Evolutionary conservation across 2,329 filamentous ascomycete genomes (phyloP).

Genomic region (Ustilaginoidea virens): DNA sequence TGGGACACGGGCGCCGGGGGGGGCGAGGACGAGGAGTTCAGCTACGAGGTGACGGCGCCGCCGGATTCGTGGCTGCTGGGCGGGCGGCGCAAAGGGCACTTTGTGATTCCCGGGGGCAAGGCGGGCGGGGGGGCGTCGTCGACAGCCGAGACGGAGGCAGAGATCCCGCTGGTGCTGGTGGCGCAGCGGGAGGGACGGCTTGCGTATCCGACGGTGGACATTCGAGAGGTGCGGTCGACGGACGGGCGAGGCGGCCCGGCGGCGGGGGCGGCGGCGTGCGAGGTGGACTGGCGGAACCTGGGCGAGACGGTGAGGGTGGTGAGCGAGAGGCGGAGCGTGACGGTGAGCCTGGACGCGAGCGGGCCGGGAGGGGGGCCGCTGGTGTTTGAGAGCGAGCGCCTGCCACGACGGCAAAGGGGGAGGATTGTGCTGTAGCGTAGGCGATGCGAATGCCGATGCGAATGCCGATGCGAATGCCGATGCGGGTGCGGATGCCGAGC

Average conservation of each 20-base stretch:
- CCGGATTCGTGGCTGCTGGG: conserved; percentile 73
- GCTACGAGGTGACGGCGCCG: conserved; percentile 65
- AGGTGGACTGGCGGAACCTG: conserved; percentile 67
- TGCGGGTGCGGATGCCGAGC: too few relatives aligned
- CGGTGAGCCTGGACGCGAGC: conserved; percentile 54
- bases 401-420: conserved; percentile 16
- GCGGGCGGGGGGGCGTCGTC: conserved; percentile 26
- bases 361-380: conserved; percentile 50
- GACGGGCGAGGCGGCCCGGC: conserved; percentile 10
- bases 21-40: conserved; percentile 50
- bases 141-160: conserved; percentile 33
- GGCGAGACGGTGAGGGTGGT: conserved; percentile 66
- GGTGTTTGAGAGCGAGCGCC: conserved; percentile 44
- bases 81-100: conserved; percentile 65
- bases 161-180: conserved; percentile 60
- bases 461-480: too few relatives aligned
- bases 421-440: too few relatives aligned
- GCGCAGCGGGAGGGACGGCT: conserved; percentile 65
- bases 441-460: too few relatives aligned
- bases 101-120: conserved; percentile 36
- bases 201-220: conserved; percentile 65
- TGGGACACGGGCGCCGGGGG: conserved; percentile 37
- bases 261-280: conserved; percentile 31
- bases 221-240: conserved; percentile 41
- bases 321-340: conserved; percentile 54